Evolutionary conservation across 1,139 yeast genomes (phyloP), one percentile per base, ranked within the genome.

Genomic region (Hyphopichia burtonii): DNA sequence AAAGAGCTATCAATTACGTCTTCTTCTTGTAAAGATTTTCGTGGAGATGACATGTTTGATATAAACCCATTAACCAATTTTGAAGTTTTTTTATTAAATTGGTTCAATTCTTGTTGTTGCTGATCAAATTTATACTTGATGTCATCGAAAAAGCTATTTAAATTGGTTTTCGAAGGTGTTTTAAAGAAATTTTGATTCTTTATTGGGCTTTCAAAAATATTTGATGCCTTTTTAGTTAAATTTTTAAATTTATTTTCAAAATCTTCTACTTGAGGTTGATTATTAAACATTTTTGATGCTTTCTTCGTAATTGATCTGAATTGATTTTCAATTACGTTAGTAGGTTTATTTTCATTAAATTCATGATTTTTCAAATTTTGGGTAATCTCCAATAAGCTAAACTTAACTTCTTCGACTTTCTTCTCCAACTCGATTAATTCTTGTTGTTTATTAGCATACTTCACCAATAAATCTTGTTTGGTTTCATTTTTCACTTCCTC

Each of bases 321-420:
- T 38, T 37, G 32, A 37, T 39, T 15, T 28, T 43, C 35, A 41
- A 39, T 34, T 34, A 40, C 14, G 33, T 30, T 35, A 18, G 12
- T 23, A 7, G 28, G 11, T 7, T 25, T 11, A 7, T n/a, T n/a
- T n/a, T n/a, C n/a, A n/a, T n/a, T n/a, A n/a, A n/a, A n/a, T n/a
- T n/a, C n/a, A n/a, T n/a, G n/a, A 37, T 19, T 37, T 32, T 39
- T 47, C 49, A 48, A 53, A 34, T 55, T 50, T 7, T 54, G 42
- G 18, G 64, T 53, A 17, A 67, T 44, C 44, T 65, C 70, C 31
- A 61, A 43, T 43, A 68, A 48, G 51, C 65, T 69, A 34, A 56
- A 55, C 45, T 60, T 58, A 32, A 58, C 51, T 4, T 49, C 37
- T 25, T 58, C 59, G 16, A 56, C 53, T 19, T 56, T 49, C 31